phyloP scores from a whole-genome alignment of 2,329 filamentous ascomycete genomes.

The Colletotrichum sp. region DNA sequence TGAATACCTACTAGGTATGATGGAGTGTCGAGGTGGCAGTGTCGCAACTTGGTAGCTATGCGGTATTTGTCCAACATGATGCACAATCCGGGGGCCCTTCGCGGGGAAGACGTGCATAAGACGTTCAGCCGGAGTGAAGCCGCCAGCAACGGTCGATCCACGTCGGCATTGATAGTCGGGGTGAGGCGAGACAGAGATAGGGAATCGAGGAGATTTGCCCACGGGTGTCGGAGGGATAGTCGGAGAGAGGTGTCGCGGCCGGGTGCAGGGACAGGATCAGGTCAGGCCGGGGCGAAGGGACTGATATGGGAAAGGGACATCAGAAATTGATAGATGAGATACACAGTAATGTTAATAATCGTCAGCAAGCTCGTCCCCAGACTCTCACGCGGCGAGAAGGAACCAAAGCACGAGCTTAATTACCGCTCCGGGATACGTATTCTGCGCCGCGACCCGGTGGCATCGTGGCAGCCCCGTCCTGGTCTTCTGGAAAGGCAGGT shows the following conservation, averaged over 20 bases:
- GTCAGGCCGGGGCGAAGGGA: background rate
- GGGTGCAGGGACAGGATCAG: background rate
- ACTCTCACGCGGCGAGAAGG: background rate
- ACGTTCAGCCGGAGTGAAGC: background rate
- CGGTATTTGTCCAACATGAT: background rate
- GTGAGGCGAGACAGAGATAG: background rate
- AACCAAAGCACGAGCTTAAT: slow-evolving; percentile 5
- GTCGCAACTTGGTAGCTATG: background rate
- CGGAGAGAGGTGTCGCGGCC: background rate
- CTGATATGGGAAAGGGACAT: background rate
- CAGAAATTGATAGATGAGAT: background rate
- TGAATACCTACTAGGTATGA: background rate
- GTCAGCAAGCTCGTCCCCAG: background rate
- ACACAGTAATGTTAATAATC: background rate
- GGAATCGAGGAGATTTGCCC: background rate
- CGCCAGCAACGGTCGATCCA: background rate
- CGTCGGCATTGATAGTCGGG: background rate
- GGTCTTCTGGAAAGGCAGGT: background rate
- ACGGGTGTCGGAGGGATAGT: background rate
- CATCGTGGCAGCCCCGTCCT: background rate
- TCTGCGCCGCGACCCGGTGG: background rate
- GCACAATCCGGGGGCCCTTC: background rate
- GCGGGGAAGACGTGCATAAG: background rate
- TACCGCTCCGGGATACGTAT: background rate
- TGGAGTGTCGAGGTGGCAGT: background rate